These are phyloP conservation scores for Sophora flavescens DNA, from an alignment of 306 rosid genomes.

Conservation along the genomic window DNA sequence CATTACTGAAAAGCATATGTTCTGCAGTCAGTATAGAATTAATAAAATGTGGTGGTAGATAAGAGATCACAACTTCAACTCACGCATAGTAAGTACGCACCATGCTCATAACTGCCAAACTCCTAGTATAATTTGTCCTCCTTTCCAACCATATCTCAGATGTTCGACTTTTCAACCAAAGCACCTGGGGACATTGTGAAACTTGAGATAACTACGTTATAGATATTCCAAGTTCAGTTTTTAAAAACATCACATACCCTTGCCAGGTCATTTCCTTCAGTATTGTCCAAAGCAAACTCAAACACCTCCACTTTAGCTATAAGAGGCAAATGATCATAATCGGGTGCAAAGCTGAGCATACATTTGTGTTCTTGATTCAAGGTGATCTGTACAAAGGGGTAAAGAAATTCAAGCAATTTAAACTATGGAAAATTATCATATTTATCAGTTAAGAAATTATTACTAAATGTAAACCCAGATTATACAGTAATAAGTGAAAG, in stretches of 20 bases:
- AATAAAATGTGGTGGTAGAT: conserved; percentile 22
- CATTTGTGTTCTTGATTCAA: conserved; percentile 94
- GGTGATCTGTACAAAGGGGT: conserved; percentile 65
- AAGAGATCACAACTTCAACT: conserved; percentile 23
- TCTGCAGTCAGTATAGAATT: background rate
- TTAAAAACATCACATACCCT: conserved; percentile 57
- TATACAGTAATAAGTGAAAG: conserved; percentile 19
- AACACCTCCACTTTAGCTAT: conserved; percentile 99
- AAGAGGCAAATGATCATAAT: conserved; percentile 94
- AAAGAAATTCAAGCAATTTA: conserved; percentile 15
- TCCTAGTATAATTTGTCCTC: conserved; percentile 96
- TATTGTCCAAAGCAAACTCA: conserved; percentile 83
- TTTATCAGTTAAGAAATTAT: conserved; percentile 13
- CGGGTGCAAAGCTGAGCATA: conserved; percentile 98
- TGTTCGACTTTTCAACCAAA: conserved; percentile 99
- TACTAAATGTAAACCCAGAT: conserved; percentile 23
- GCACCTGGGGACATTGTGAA: conserved; percentile 66
- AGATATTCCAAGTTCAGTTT: conserved; percentile 21
- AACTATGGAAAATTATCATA: conserved; percentile 43
- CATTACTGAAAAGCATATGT: background rate
- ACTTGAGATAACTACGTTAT: conserved; percentile 42
- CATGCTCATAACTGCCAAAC: conserved; percentile 99
- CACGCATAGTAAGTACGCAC: conserved; percentile 54
- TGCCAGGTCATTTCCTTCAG: conserved; percentile 96
- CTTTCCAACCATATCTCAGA: conserved; percentile 99